A percentile compares a stretch with the other conserved stretches of the same genome.
These are phyloP conservation scores for Candida pini DNA, from an alignment of 805 yeast species.

Conservation along the genomic window DNA sequence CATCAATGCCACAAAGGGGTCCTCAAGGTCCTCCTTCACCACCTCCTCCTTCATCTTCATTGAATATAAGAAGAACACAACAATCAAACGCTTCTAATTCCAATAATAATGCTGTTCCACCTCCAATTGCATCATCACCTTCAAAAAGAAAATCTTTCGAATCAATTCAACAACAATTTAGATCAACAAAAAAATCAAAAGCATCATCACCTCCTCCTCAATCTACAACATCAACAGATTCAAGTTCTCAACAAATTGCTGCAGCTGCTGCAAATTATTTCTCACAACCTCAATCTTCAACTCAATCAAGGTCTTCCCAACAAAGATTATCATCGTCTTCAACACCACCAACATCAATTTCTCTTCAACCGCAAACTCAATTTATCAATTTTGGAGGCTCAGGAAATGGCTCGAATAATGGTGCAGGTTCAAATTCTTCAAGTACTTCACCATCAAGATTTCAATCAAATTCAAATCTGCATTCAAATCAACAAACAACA, in stretches of 20 bases:
- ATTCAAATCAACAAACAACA: neutral
- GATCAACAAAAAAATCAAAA: neutral
- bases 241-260: conserved; percentile 3
- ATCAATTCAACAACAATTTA: conserved; percentile 1
- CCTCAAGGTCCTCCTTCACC: neutral
- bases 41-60: neutral
- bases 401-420: no score
- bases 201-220: neutral
- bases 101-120: neutral
- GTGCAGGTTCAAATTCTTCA: neutral
- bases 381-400: no score
- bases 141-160: neutral
- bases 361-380: neutral
- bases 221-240: neutral
- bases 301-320: neutral
- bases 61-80: neutral
- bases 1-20: neutral
- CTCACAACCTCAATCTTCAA: neutral
- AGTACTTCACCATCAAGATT: neutral
- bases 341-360: conserved; percentile 1
- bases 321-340: neutral
- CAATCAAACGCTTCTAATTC: neutral
- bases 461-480: neutral
- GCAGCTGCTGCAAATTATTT: conserved; percentile 1
- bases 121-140: neutral